Conservation (phyloP, 129 eudicot genomes). For the Solidago caesia region DNA sequence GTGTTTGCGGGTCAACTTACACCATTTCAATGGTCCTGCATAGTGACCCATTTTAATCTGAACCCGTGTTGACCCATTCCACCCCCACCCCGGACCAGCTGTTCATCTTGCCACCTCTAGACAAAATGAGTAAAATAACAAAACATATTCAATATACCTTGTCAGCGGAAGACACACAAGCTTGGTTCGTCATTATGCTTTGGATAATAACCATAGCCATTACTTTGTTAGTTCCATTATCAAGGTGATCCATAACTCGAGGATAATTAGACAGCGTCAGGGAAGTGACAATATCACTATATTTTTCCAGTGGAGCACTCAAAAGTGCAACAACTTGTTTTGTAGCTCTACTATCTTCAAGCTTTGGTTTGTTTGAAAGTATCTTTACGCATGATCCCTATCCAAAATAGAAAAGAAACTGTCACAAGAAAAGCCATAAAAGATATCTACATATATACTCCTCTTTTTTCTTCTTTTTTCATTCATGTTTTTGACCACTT, state of each 20-base stretch:
- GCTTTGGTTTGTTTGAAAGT: slow-evolving; percentile 79
- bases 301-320: slow-evolving; percentile 95
- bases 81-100: not conserved
- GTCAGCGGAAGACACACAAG: slow-evolving; percentile 80
- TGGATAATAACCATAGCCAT: slow-evolving; percentile 98
- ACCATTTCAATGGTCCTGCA: not conserved
- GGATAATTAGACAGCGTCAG: slow-evolving; percentile 97
- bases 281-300: slow-evolving; percentile 89
- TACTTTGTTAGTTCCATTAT: slow-evolving; percentile 83
- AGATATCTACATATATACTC: not conserved
- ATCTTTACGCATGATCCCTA: slow-evolving; percentile 95
- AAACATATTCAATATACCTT: slow-evolving; percentile 50
- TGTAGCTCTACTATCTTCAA: slow-evolving; percentile 93
- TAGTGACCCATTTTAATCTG: not conserved
- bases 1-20: not conserved
- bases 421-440: slow-evolving; percentile 3
- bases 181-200: slow-evolving; percentile 82
- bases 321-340: slow-evolving; percentile 98
- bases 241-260: slow-evolving; percentile 96
- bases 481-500: not conserved
- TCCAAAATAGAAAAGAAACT: slow-evolving; percentile 14
- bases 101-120: not conserved
- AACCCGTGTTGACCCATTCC: not conserved
- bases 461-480: not conserved
- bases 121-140: slow-evolving; percentile 5